Evolutionary conservation across 2,329 filamentous ascomycete genomes (phyloP).

Genomic region (Calonectria crousiana): DNA sequence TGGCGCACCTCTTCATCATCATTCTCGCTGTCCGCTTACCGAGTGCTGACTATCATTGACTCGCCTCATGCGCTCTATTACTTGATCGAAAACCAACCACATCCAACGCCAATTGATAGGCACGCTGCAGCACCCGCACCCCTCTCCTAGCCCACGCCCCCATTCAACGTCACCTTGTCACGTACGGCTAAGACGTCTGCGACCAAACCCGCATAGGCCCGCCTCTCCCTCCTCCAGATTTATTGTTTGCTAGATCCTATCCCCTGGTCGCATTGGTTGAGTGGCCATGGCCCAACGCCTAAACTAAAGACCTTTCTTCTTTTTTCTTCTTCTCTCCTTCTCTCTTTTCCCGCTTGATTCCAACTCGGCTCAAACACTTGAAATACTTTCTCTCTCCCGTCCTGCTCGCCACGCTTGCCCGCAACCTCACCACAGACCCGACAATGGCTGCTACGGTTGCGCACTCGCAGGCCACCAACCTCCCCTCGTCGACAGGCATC

Average conservation of each 20-base stretch:
- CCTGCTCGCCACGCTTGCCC: neutral
- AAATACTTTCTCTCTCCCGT: neutral
- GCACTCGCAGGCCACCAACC: constrained; percentile 44
- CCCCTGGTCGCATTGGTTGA: constrained; percentile 8
- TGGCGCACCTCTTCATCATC: neutral
- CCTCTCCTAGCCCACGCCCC: neutral
- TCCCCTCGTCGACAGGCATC: constrained; percentile 41
- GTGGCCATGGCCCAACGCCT: constrained; percentile 34
- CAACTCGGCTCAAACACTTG: neutral
- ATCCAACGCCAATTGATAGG: constrained; percentile 9
- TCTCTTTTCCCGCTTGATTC: neutral
- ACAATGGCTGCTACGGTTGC: constrained; percentile 49
- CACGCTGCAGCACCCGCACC: constrained; percentile 1
- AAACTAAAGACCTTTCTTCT: constrained; percentile 17
- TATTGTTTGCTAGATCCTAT: constrained; percentile 8
- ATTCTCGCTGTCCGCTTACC: neutral
- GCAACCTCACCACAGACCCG: neutral
- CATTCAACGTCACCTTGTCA: neutral
- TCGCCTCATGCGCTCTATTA: neutral
- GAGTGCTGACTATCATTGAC: neutral
- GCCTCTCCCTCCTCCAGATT: neutral
- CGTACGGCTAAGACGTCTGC: neutral
- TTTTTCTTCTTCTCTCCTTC: neutral
- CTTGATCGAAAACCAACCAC: neutral
- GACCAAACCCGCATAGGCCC: constrained; percentile 4